Conservation (phyloP, 140 eudicot genomes). For the Cichorium intybus region DNA sequence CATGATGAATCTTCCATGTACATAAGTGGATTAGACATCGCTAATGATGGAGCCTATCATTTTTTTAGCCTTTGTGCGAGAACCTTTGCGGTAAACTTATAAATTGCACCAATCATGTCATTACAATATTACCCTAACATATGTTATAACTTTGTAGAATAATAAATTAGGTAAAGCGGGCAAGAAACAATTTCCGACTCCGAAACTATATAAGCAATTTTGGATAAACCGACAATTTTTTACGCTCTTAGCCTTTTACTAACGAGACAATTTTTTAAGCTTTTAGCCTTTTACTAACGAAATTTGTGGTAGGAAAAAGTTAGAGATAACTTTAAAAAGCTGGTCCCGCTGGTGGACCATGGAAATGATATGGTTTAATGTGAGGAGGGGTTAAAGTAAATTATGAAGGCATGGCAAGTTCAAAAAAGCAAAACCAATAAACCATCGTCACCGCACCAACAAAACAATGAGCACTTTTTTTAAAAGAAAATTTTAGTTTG, state of each 20-base stretch:
- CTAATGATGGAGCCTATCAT: too few relatives aligned
- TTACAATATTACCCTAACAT: too few relatives aligned
- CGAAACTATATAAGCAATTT: not conserved
- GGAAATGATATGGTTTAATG: constrained; percentile 31
- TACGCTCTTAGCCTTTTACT: not conserved
- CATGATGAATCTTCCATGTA: too few relatives aligned
- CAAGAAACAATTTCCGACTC: not conserved
- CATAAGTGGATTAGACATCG: too few relatives aligned
- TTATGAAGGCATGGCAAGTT: constrained; percentile 33
- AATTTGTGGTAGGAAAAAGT: not conserved
- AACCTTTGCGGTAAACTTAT: too few relatives aligned
- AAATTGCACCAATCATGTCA: too few relatives aligned
- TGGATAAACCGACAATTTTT: not conserved
- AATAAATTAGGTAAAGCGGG: not conserved
- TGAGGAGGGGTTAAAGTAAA: constrained; percentile 12
- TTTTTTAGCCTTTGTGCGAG: too few relatives aligned
- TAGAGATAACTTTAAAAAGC: constrained; percentile 19
- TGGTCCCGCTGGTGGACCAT: constrained; percentile 31
- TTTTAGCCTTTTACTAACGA: not conserved
- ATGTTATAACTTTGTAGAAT: not conserved
- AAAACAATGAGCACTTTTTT: constrained; percentile 1
- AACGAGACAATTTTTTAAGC: not conserved
- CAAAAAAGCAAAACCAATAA: constrained; percentile 18
- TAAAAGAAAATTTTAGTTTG: not conserved
- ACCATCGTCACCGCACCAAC: constrained; percentile 29